These are phyloP conservation scores for Psidium guajava DNA, from an alignment of 345 rosid species.

Conservation along the genomic window DNA sequence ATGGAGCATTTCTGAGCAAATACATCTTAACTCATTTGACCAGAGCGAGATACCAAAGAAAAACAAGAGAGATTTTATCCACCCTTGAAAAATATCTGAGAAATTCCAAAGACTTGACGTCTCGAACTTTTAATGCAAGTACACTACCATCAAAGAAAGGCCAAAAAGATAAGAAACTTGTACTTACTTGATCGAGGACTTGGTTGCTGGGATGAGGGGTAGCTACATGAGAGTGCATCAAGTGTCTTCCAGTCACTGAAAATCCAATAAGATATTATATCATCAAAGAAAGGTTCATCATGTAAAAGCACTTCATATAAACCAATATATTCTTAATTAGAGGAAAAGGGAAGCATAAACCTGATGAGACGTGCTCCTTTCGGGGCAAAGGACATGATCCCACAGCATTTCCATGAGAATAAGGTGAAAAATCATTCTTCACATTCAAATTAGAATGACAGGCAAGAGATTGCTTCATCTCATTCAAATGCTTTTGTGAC, in stretches of 20 bases:
- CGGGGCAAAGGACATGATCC: not conserved
- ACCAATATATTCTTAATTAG: not conserved
- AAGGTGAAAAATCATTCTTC: not conserved
- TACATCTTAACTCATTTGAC: not conserved
- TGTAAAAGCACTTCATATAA: not conserved
- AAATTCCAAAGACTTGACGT: not conserved
- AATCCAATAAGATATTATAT: not conserved
- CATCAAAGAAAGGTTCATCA: not conserved
- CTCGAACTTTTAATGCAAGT: not conserved
- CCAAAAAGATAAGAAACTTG: not conserved
- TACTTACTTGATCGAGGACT: slow-evolving; percentile 7
- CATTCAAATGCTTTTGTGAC: slow-evolving; percentile 12
- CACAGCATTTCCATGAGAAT: slow-evolving; percentile 1
- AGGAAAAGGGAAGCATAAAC: not conserved
- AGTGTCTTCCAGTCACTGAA: slow-evolving; percentile 1
- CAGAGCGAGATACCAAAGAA: not conserved
- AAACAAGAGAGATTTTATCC: not conserved
- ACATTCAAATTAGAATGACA: not conserved
- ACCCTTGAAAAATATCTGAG: not conserved
- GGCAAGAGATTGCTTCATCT: slow-evolving; percentile 10
- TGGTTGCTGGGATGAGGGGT: not conserved
- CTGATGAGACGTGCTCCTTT: slow-evolving; percentile 6
- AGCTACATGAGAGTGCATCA: slow-evolving; percentile 3
- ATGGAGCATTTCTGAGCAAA: not conserved
- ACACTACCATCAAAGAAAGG: not conserved